Evolutionary conservation across 2,329 filamentous ascomycete genomes (phyloP).

Genomic region (Drechslerella dactyloides): DNA sequence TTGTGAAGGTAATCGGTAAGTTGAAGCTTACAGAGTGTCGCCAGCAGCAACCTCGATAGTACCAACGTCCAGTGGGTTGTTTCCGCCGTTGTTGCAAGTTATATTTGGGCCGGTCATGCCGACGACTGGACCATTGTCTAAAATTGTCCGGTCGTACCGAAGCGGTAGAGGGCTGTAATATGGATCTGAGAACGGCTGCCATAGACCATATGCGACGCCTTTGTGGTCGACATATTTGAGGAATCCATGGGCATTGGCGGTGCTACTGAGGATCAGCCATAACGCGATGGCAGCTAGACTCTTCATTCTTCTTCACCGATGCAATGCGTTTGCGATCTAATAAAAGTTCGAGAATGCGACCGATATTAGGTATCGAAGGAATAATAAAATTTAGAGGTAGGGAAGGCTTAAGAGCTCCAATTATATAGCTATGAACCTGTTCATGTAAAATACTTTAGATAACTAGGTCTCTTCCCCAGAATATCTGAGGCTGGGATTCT

Average conservation of each 20-base stretch:
- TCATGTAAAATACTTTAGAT: no score
- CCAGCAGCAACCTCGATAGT: constrained; percentile 53
- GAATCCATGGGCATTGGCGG: constrained; percentile 54
- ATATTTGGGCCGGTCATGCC: constrained; percentile 54
- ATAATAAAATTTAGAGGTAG: no score
- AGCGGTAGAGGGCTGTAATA: constrained; percentile 54
- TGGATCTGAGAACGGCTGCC: constrained; percentile 56
- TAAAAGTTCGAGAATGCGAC: not conserved
- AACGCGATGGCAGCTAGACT: constrained; percentile 9
- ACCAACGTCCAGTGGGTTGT: constrained; percentile 52
- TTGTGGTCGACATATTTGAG: constrained; percentile 55
- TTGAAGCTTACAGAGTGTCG: constrained; percentile 54
- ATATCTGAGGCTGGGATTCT: no score
- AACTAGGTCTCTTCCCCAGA: no score
- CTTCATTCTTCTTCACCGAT: constrained; percentile 7
- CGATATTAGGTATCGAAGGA: no score
- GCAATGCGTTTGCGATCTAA: not conserved
- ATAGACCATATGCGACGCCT: constrained; percentile 55
- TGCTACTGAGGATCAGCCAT: constrained; percentile 28
- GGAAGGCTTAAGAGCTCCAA: no score
- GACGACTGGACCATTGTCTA: constrained; percentile 54
- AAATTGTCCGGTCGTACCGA: constrained; percentile 53
- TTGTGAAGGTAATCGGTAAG: no score
- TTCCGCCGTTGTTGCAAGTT: constrained; percentile 55
- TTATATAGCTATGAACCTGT: no score